Base-by-base conservation (phyloP, 2,329 filamentous ascomycete genomes). In the Claviceps spartinae region DNA sequence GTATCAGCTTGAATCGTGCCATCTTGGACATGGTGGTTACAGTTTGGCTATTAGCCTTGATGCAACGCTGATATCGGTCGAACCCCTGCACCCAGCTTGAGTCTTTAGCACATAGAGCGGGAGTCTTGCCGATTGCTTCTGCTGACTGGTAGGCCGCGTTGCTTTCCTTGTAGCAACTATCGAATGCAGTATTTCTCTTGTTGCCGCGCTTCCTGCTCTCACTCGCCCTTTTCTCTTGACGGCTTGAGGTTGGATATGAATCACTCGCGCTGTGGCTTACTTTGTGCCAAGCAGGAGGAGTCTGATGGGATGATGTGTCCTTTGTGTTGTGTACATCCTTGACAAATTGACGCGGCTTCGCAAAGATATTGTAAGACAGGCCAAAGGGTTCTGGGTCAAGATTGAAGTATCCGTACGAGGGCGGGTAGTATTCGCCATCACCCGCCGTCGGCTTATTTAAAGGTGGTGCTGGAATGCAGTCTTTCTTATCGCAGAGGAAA, bases 301-400 rank as follows among this genome's bases (percentile, higher is more conserved):
- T 67, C 0, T 75, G 60, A 56, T 81, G 77, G 0, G 77, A 74
- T 2, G 77, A 81, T 0, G 70, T 71, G 49, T 72, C 65, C 1
- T 75, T 78, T 0, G 65, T 71, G 2, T 67, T 61, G 9, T 65
- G 61, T 26, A 67, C 68, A 30, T 66, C 57, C 6, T 69, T 51
- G 2, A 66, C 61, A 51, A 65, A 66, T 5, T 69, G 58, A 11
- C 71, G 59, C 1, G 68, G 58, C 5, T 74, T 60, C 20, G 72
- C 70, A 54, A 84, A 86, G 18, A 86, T 81, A 43, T 75, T 76
- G 54, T 78, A 82, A 48, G 72, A 76, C 16, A 86, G 67, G 4
- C 82, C 82, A 53, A 86, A 87, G 0, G 72, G 72, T 1, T 69
- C 63, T 0, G 83, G 69, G 52, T 81, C 70, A n/a, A 86, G 71